These are phyloP conservation scores for Coemansia sp. DNA, from an alignment of 192 early-diverging fungal species.

Conservation along the genomic window DNA sequence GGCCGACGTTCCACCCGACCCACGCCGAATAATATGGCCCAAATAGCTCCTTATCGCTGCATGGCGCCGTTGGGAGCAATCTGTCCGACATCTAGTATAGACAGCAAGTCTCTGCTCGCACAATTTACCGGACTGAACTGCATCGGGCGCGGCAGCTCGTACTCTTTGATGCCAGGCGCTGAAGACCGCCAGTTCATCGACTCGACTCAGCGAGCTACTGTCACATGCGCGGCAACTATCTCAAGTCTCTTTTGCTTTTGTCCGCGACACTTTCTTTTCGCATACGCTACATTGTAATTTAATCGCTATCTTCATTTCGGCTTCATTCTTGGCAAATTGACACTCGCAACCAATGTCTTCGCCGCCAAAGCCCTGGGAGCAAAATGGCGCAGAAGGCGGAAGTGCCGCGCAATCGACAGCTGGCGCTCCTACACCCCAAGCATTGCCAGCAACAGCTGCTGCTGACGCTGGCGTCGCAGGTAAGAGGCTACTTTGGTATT, in stretches of 20 bases:
- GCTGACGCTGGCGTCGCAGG: conserved; percentile 29
- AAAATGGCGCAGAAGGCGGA: conserved; percentile 2
- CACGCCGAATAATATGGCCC: too few relatives aligned
- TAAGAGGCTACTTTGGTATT: not conserved
- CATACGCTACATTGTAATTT: conserved; percentile 7
- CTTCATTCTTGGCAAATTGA: not conserved
- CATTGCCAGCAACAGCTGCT: conserved; percentile 31
- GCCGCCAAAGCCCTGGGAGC: conserved; percentile 56
- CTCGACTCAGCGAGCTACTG: not conserved
- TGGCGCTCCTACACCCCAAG: conserved; percentile 2
- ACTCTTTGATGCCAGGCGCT: too few relatives aligned
- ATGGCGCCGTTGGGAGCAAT: not conserved
- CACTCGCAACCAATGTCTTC: conserved; percentile 31
- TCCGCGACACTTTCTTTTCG: not conserved
- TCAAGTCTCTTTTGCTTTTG: not conserved
- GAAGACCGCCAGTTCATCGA: not conserved
- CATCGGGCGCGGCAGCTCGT: too few relatives aligned
- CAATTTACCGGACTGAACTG: not conserved
- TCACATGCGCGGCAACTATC: conserved; percentile 7
- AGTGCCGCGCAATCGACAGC: not conserved
- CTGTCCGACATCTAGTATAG: not conserved
- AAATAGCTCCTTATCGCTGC: not conserved
- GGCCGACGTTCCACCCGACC: too few relatives aligned
- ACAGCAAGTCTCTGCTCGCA: not conserved
- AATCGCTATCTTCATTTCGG: not conserved